A percentile compares a stretch with the other conserved stretches of the same genome.
These are phyloP conservation scores for Debaryomyces tyrocola DNA, from an alignment of 805 yeast species.

Conservation along the genomic window DNA sequence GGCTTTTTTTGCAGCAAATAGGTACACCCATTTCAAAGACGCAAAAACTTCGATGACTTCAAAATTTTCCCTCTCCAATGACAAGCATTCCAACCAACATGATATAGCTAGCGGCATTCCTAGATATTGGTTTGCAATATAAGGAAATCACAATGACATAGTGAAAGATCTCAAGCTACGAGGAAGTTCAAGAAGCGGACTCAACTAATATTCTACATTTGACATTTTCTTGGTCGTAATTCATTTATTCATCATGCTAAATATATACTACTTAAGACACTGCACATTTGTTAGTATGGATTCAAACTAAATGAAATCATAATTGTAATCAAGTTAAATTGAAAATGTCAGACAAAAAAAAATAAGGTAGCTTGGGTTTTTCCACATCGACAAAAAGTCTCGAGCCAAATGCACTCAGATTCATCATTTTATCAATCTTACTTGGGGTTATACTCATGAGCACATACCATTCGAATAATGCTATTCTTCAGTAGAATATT, in stretches of 20 bases:
- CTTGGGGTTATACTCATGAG: background rate
- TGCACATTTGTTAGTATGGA: background rate
- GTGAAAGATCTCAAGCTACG: no score
- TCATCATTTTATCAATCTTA: conserved; percentile 61
- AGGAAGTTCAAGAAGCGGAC: no score
- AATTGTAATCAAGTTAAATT: background rate
- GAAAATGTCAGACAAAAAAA: conserved; percentile 58
- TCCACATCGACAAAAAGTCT: conserved; percentile 96
- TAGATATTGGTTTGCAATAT: no score
- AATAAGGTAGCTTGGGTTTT: conserved; percentile 96
- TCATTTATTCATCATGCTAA: no score
- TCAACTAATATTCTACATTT: no score
- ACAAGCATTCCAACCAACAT: no score
- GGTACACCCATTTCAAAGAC: background rate
- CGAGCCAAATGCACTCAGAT: conserved; percentile 99
- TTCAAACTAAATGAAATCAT: background rate
- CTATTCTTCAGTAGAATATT: no score
- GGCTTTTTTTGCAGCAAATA: background rate
- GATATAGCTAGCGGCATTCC: no score
- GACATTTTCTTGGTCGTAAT: no score
- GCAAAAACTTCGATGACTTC: background rate
- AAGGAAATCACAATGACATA: no score
- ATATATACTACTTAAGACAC: background rate
- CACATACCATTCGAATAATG: background rate
- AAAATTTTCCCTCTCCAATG: no score